phyloP scores from a whole-genome alignment of 169 alveolate species.

The Cryptosporidium meleagridis region DNA sequence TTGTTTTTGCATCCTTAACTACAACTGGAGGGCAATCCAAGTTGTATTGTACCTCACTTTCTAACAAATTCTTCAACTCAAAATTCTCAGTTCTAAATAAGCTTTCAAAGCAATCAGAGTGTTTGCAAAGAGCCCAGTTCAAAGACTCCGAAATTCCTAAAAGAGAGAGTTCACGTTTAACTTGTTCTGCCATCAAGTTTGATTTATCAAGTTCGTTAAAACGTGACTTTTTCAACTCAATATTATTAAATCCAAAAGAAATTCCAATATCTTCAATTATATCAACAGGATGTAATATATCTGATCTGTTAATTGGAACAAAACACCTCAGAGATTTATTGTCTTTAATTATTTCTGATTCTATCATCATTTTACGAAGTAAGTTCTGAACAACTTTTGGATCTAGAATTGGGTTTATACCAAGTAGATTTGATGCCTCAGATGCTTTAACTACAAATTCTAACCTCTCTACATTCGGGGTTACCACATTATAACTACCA shows the following conservation, averaged over 20 bases:
- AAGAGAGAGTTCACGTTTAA: slow-evolving; percentile 64
- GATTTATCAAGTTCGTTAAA: slow-evolving; percentile 23
- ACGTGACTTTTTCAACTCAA: slow-evolving; percentile 18
- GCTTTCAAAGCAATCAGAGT: slow-evolving; percentile 67
- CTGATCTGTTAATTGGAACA: slow-evolving; percentile 92
- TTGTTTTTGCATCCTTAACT: slow-evolving; percentile 91
- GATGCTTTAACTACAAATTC: slow-evolving; percentile 74
- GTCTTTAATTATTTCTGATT: slow-evolving; percentile 51
- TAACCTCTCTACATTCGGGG: slow-evolving; percentile 19
- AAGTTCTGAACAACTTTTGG: neutral
- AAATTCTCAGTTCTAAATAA: slow-evolving; percentile 20
- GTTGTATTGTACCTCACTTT: slow-evolving; percentile 75
- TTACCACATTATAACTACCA: slow-evolving; percentile 8
- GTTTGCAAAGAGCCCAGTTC: slow-evolving; percentile 70
- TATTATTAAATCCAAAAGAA: slow-evolving; percentile 93
- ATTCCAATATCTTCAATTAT: slow-evolving; percentile 96
- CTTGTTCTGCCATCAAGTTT: slow-evolving; percentile 28
- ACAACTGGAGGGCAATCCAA: slow-evolving; percentile 86
- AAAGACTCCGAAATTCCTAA: slow-evolving; percentile 53
- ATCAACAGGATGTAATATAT: slow-evolving; percentile 95
- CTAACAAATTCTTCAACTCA: slow-evolving; percentile 75
- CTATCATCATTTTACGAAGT: slow-evolving; percentile 83
- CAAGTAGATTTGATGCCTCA: slow-evolving; percentile 77
- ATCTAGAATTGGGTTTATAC: slow-evolving; percentile 27
- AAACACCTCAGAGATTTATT: slow-evolving; percentile 77